Conservation (phyloP, 1,139 yeast species). For the Debaryomyces sp. region DNA sequence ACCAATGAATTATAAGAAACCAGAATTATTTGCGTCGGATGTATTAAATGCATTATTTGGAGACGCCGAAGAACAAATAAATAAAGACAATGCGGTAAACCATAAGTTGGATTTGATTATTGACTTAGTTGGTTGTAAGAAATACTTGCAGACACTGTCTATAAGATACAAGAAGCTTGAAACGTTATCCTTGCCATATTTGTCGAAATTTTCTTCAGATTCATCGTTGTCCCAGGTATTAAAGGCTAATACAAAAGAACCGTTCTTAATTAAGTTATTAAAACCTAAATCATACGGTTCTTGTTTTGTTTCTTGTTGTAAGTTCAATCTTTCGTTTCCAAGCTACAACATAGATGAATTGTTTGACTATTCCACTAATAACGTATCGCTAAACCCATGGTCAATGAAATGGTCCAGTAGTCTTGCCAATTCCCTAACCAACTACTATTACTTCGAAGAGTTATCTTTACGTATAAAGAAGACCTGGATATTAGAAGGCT, state of each 20-base stretch:
- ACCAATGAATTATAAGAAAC: constrained; percentile 42
- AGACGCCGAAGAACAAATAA: constrained; percentile 22
- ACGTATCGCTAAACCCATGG: constrained; percentile 28
- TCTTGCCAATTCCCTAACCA: constrained; percentile 33
- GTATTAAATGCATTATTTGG: constrained; percentile 38
- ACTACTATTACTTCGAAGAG: constrained; percentile 43
- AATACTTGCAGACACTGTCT: constrained; percentile 34
- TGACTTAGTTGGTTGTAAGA: constrained; percentile 45
- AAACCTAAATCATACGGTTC: constrained; percentile 41
- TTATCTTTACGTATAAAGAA: constrained; percentile 27
- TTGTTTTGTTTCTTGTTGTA: constrained; percentile 41
- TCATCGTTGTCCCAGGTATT: constrained; percentile 29
- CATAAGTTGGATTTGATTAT: constrained; percentile 42
- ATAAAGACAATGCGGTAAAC: constrained; percentile 23
- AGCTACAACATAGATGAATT: constrained; percentile 37
- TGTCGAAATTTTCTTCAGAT: constrained; percentile 21
- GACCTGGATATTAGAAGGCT: constrained; percentile 40
- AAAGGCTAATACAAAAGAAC: constrained; percentile 33
- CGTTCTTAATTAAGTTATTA: constrained; percentile 37
- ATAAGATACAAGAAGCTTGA: constrained; percentile 35
- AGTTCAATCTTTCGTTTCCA: constrained; percentile 33
- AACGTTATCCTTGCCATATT: constrained; percentile 35
- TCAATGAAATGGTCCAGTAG: constrained; percentile 34
- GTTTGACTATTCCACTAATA: constrained; percentile 22
- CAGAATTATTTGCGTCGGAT: constrained; percentile 44